phyloP scores from a whole-genome alignment of 805 yeast genomes.

The Lachancea kluyveri region DNA sequence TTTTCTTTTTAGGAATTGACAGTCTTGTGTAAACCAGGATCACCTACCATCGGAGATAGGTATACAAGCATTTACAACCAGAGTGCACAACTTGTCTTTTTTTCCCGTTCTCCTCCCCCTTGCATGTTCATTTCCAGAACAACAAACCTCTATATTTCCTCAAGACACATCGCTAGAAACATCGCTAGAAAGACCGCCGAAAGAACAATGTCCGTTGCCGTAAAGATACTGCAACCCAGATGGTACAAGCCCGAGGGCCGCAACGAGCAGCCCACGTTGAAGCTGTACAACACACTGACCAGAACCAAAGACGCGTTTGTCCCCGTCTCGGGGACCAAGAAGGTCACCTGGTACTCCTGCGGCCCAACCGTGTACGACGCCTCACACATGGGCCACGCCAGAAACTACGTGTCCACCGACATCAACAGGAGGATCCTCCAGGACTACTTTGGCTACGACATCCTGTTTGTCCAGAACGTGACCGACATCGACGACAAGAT shows the following conservation, averaged over 20 bases:
- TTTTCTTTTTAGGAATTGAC: no score
- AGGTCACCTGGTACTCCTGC: constrained; percentile 92
- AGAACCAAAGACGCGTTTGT: constrained; percentile 70
- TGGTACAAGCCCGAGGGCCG: constrained; percentile 39
- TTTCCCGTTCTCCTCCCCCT: no score
- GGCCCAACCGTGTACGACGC: constrained; percentile 98
- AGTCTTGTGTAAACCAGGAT: no score
- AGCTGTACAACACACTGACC: constrained; percentile 78
- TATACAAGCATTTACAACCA: no score
- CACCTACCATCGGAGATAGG: no score
- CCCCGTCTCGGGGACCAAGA: constrained; percentile 52
- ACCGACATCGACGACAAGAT: constrained; percentile 99
- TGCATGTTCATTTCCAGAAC: no score
- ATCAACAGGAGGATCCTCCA: constrained; percentile 84
- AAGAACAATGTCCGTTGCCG: constrained; percentile 3
- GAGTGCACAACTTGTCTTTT: no score
- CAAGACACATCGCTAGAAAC: no score
- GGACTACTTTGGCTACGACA: constrained; percentile 87
- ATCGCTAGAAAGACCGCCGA: no score
- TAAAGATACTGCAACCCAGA: constrained; percentile 42
- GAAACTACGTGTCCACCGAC: constrained; percentile 93
- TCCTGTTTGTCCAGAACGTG: constrained; percentile 88
- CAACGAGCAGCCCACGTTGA: constrained; percentile 40
- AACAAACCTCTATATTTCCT: no score
- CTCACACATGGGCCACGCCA: constrained; percentile 97